Evolutionary conservation across 225 moss, liverwort and hornwort species (phyloP).

Genomic region (Pseudoscleropodium purum): DNA sequence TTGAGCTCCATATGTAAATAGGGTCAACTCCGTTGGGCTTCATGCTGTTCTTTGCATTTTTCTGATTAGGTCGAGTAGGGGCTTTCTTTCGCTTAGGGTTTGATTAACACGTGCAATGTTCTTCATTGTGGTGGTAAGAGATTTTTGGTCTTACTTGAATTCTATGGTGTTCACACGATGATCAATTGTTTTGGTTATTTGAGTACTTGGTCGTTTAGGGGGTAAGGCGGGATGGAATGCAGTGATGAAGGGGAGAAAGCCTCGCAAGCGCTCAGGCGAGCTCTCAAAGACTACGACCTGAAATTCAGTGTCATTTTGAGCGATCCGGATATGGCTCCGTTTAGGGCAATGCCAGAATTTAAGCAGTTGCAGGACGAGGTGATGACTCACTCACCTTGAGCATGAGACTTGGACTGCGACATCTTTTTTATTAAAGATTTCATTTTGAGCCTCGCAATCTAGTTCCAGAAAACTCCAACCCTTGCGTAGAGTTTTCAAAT

Average conservation of each 20-base stretch:
- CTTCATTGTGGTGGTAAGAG: not conserved
- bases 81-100: not conserved
- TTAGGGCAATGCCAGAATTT: constrained; percentile 83
- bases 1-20: not conserved
- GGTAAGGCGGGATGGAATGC: not conserved
- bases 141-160: not conserved
- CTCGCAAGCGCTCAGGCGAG: constrained; percentile 64
- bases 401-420: not conserved
- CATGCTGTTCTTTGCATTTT: not conserved
- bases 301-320: constrained; percentile 90
- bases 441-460: not conserved
- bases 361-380: constrained; percentile 88
- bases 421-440: not conserved
- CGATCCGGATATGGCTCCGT: constrained; percentile 83
- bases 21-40: not conserved
- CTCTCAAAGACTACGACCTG: constrained; percentile 59
- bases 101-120: not conserved
- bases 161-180: not conserved
- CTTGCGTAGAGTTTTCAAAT: not conserved
- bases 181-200: not conserved
- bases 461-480: not conserved
- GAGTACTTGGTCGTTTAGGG: not conserved
- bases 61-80: not conserved
- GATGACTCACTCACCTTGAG: not conserved
- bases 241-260: constrained; percentile 80